Percentiles rank a stretch among this genome's conserved stretches.
Evolutionary conservation across 2,329 filamentous ascomycete species (phyloP).

Genomic region (Phyllosticta citriasiana): DNA sequence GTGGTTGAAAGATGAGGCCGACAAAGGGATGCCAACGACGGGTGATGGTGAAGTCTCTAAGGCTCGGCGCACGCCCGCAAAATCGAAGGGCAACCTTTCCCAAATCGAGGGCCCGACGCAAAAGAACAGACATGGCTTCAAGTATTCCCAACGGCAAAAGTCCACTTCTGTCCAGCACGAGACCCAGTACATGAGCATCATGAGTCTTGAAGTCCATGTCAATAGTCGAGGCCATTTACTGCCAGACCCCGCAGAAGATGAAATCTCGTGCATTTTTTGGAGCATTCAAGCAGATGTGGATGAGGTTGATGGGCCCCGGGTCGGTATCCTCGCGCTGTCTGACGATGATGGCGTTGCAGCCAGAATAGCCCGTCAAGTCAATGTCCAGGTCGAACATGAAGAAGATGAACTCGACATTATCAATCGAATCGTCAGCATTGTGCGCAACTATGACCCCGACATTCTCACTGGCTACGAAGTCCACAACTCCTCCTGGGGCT

Average conservation of each 20-base stretch:
- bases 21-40: constrained; percentile 3
- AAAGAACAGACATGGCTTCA: constrained; percentile 70
- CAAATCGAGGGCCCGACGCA: constrained; percentile 88
- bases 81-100: constrained; percentile 43
- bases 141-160: constrained; percentile 68
- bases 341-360: constrained; percentile 49
- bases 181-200: constrained; percentile 88
- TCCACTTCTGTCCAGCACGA: constrained; percentile 73
- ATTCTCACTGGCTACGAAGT: constrained; percentile 93
- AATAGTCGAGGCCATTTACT: constrained; percentile 73
- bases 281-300: constrained; percentile 59
- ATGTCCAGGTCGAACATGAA: constrained; percentile 62
- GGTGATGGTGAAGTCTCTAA: constrained; percentile 12
- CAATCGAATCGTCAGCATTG: constrained; percentile 76
- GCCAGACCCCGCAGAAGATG: constrained; percentile 84
- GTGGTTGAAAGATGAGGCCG: constrained; percentile 46
- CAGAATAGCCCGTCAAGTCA: constrained; percentile 52
- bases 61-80: constrained; percentile 9
- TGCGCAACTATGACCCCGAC: constrained; percentile 76
- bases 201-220: constrained; percentile 88
- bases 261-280: constrained; percentile 85
- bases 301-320: constrained; percentile 38
- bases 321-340: constrained; percentile 66
- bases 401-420: constrained; percentile 74
- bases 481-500: constrained; percentile 89